A percentile compares a stretch with the other conserved stretches of the same genome.
phyloP scores from a whole-genome alignment of 257 asterid genomes.

The Penstemon davidsonii region DNA sequence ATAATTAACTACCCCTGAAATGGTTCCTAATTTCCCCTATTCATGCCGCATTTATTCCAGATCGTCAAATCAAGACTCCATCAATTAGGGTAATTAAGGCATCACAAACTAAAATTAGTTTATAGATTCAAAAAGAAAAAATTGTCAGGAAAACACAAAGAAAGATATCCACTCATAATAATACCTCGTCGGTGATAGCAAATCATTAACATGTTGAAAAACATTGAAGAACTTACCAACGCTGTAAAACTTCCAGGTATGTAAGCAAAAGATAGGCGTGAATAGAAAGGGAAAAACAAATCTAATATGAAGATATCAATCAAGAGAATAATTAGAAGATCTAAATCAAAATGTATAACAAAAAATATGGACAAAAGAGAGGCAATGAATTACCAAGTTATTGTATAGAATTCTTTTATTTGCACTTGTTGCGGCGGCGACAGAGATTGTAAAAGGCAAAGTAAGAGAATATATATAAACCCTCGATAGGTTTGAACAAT shows the following conservation, averaged over 20 bases:
- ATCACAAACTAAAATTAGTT: too few relatives aligned
- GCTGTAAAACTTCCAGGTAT: not conserved
- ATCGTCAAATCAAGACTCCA: too few relatives aligned
- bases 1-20: too few relatives aligned
- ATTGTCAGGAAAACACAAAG: not conserved
- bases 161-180: not conserved
- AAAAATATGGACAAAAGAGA: not conserved
- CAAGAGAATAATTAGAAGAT: too few relatives aligned
- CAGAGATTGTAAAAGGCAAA: not conserved
- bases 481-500: not conserved
- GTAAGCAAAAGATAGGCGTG: too few relatives aligned
- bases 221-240: not conserved
- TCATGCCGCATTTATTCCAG: too few relatives aligned
- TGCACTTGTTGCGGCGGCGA: not conserved
- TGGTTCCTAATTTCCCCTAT: too few relatives aligned
- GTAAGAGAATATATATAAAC: too few relatives aligned
- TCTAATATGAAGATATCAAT: too few relatives aligned
- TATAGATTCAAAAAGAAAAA: too few relatives aligned
- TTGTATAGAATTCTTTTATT: not conserved
- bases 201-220: not conserved
- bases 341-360: not conserved
- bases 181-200: not conserved
- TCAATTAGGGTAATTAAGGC: too few relatives aligned
- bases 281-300: not conserved
- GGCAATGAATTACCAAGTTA: not conserved